phyloP scores from a whole-genome alignment of 1,284 basidiomycete species.

The Tranzscheliella williamsii region DNA sequence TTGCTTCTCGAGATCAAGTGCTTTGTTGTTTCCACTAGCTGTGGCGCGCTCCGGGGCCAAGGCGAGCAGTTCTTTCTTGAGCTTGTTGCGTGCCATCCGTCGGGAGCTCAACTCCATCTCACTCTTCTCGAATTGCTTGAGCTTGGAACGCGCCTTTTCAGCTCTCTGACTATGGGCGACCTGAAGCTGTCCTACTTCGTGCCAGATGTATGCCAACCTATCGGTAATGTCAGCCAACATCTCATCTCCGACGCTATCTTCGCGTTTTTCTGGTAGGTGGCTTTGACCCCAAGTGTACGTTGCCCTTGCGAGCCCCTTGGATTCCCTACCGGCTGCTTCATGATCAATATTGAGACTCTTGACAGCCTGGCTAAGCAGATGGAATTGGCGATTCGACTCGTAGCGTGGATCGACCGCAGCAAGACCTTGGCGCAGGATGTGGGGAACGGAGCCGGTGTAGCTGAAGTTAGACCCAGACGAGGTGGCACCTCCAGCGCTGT shows the following conservation, averaged over 20 bases:
- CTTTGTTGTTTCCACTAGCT: conserved; percentile 9
- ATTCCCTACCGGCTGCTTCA: conserved; percentile 42
- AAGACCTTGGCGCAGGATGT: conserved; percentile 44
- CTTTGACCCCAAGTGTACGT: conserved; percentile 48
- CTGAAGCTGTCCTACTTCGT: conserved; percentile 49
- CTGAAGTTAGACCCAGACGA: conserved; percentile 22
- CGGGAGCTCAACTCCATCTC: conserved; percentile 43
- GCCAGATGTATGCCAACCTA: conserved; percentile 48
- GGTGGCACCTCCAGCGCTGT: conserved; percentile 3
- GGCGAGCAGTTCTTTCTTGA: conserved; percentile 44
- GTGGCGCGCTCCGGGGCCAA: conserved; percentile 46
- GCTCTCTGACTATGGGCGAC: conserved; percentile 38
- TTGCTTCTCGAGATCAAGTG: conserved; percentile 29
- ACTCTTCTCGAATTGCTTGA: conserved; percentile 43
- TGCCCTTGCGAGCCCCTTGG: conserved; percentile 41
- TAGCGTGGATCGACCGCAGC: conserved; percentile 52
- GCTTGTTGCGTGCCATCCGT: conserved; percentile 36
- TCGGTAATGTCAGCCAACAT: conserved; percentile 45
- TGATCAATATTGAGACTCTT: conserved; percentile 52
- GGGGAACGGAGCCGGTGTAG: conserved; percentile 48
- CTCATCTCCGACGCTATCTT: conserved; percentile 46
- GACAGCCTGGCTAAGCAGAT: conserved; percentile 44
- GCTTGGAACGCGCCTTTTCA: conserved; percentile 37
- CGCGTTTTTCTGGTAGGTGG: conserved; percentile 41
- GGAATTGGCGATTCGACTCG: conserved; percentile 46